Percentiles rank a stretch among this genome's conserved stretches.
phyloP scores from a whole-genome alignment of 306 rosid species.

The Aeschynomene evenia region DNA sequence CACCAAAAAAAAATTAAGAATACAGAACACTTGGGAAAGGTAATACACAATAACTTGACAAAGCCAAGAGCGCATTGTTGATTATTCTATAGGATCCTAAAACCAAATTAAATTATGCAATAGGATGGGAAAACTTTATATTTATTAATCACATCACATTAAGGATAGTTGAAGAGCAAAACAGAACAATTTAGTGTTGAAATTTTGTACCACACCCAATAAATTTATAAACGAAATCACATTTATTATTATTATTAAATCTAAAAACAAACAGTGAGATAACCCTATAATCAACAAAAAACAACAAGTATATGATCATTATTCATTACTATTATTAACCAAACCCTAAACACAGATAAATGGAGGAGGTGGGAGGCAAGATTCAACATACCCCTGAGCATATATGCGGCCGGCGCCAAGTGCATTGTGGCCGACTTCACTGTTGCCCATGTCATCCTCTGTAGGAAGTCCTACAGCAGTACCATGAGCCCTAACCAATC shows the following conservation, averaged over 20 bases:
- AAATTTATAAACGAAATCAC: neutral
- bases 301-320: neutral
- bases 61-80: neutral
- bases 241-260: neutral
- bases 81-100: neutral
- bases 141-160: neutral
- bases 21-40: neutral
- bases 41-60: neutral
- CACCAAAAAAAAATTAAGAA: constrained; percentile 2
- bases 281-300: neutral
- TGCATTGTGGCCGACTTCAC: constrained; percentile 98
- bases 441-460: constrained; percentile 99
- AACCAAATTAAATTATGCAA: neutral
- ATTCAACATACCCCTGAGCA: constrained; percentile 78
- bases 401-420: constrained; percentile 97
- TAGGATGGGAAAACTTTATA: neutral
- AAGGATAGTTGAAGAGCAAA: neutral
- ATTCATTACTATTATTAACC: neutral
- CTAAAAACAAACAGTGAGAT: constrained; percentile 5
- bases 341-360: neutral
- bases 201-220: neutral
- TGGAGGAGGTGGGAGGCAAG: neutral
- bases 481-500: constrained; percentile 92
- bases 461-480: constrained; percentile 91
- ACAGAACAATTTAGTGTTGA: neutral